Evolutionary conservation across 495 filamentous ascomycete genomes (phyloP).

Genomic region (Tetracladium setigerum): DNA sequence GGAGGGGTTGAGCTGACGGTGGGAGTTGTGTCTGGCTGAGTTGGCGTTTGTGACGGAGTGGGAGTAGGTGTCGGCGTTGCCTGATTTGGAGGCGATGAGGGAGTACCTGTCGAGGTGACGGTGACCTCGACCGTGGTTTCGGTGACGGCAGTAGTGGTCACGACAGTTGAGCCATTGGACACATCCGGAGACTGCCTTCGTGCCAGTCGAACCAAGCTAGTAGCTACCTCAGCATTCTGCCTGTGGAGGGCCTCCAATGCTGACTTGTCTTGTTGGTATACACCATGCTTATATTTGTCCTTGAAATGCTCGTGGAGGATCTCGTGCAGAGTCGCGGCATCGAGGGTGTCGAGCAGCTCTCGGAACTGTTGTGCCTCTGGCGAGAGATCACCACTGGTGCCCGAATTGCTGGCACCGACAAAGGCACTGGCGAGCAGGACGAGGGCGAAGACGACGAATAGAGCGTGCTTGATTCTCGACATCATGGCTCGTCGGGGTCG

Average conservation of each 20-base stretch:
- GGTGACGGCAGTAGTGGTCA: not conserved
- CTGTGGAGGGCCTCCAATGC: conserved; percentile 34
- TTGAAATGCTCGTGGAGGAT: conserved; percentile 31
- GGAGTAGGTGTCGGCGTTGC: not conserved
- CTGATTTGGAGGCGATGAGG: not conserved
- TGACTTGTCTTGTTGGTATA: conserved; percentile 32
- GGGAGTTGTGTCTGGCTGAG: not conserved
- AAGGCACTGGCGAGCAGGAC: conserved; percentile 8
- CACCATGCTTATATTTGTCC: conserved; percentile 35
- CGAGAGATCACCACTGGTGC: not conserved
- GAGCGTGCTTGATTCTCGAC: conserved; percentile 5
- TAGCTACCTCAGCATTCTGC: conserved; percentile 35
- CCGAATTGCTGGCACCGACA: not conserved
- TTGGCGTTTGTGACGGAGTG: not conserved
- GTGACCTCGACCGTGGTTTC: not conserved
- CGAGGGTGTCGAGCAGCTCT: conserved; percentile 31
- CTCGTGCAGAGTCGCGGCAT: conserved; percentile 31
- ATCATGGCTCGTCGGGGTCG: conserved; percentile 9
- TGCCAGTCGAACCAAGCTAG: conserved; percentile 23
- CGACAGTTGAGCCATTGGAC: not conserved
- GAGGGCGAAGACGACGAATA: conserved; percentile 10
- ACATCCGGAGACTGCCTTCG: conserved; percentile 14
- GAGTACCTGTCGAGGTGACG: not conserved
- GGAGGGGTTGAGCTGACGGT: not conserved
- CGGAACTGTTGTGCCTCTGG: conserved; percentile 22